A percentile compares a stretch with the other conserved stretches of the same genome.
Conservation (phyloP, 352 stramenopile species). For the Phytophthora ohioensis region DNA sequence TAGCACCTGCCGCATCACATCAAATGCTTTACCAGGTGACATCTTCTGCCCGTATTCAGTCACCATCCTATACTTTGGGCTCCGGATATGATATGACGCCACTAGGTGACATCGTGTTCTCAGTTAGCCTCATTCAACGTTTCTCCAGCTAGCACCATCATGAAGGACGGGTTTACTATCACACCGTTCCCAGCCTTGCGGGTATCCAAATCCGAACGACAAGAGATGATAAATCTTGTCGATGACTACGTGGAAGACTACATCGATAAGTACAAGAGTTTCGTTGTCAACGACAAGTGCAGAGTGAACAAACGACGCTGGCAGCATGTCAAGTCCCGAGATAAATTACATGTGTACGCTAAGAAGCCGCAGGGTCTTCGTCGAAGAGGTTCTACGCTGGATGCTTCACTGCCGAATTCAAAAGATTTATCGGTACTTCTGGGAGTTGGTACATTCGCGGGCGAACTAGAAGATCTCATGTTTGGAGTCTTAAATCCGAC, state of each 20-base stretch:
- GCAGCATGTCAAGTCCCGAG: constrained; percentile 27
- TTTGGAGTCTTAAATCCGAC: constrained; percentile 39
- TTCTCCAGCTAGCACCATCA: background rate
- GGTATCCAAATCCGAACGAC: constrained; percentile 9
- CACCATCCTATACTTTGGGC: background rate
- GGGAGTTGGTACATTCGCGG: constrained; percentile 29
- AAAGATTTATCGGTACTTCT: constrained; percentile 26
- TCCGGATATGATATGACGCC: background rate
- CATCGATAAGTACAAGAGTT: constrained; percentile 18
- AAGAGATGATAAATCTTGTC: constrained; percentile 14
- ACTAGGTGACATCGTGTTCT: background rate
- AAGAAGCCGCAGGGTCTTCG: background rate
- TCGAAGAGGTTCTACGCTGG: background rate
- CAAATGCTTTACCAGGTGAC: background rate
- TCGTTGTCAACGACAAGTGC: constrained; percentile 14
- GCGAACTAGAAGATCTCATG: constrained; percentile 43
- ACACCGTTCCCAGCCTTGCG: constrained; percentile 4
- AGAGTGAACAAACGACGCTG: constrained; percentile 22
- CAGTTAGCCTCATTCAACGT: constrained; percentile 1
- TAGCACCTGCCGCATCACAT: background rate
- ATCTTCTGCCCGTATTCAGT: background rate
- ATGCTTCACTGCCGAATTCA: background rate
- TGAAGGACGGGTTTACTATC: constrained; percentile 11
- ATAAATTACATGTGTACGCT: constrained; percentile 23
- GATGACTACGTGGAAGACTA: constrained; percentile 20